Evolutionary conservation across 2,329 filamentous ascomycete genomes (phyloP), one percentile per base, ranked within the genome.

Genomic region (Nothomitra cinnamomea): DNA sequence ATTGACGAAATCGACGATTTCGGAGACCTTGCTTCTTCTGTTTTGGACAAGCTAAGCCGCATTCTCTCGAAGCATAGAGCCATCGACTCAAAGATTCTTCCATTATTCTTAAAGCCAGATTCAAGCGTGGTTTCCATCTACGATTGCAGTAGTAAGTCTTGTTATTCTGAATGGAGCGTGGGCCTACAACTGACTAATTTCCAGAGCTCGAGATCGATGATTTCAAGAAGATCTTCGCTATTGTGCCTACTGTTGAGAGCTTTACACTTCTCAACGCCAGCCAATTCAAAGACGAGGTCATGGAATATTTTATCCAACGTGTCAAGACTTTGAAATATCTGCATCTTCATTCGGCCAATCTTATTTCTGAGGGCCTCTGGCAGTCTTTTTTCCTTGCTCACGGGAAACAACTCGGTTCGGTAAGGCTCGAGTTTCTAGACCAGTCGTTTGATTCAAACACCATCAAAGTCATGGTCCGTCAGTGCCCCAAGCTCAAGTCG

Each of bases 381-480:
- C 73, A 76, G 52, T 72, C 77, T 50, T 80, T 85, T 50, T 78
- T 95, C 53, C 68, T 70, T 12, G 72, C 74, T 51, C 80, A 83
- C 55, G 89, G 88, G 10, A 60, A 70, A 7, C 66, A 75, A 21
- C 72, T 95, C 12, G 76, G 80, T 60, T 73, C 74, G 0, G 66
- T 96, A 19, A 85, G 88, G 60, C 74, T 95, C 1, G 88, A 87
- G 61, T 88, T 84, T 67, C 84, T 92, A 0, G 88, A 95, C 64
- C 83, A 76, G 52, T 81, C 89, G 32, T 84, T 96, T 58, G 79
- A 82, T 41, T 82, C 95, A 56, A 75, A 83, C 6, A 78, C 78
- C 1, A 70, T 92, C 1, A 64, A 71, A 13, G 65, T 75, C n/a
- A 70, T 95, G 56, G 72, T 74, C 22, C 69, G 73, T 5, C 68